phyloP scores from a whole-genome alignment of 352 stramenopile species.

The Pythium plurisporium region DNA sequence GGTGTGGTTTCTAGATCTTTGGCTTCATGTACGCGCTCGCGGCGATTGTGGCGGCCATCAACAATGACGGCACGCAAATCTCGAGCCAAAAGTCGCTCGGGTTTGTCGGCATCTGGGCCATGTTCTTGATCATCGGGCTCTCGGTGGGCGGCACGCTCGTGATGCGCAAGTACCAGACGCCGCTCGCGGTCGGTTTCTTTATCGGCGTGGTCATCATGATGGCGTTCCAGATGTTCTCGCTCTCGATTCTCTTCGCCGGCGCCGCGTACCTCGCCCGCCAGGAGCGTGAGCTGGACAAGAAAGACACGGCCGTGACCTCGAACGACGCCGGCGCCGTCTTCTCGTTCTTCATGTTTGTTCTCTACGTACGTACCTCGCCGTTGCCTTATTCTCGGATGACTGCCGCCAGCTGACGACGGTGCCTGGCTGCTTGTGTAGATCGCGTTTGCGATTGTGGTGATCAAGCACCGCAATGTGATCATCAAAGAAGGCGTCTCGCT shows the following conservation, averaged over 20 bases:
- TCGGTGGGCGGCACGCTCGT: constrained; percentile 84
- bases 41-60: constrained; percentile 78
- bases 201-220: constrained; percentile 90
- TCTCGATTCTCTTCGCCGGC: constrained; percentile 72
- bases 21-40: constrained; percentile 84
- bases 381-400: background rate
- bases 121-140: constrained; percentile 76
- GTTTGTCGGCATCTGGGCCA: constrained; percentile 80
- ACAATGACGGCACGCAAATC: constrained; percentile 59
- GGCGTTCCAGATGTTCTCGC: constrained; percentile 84
- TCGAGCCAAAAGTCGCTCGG: constrained; percentile 75
- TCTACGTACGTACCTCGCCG: constrained; percentile 62
- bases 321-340: constrained; percentile 76
- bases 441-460: constrained; percentile 56
- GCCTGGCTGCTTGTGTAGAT: constrained; percentile 26
- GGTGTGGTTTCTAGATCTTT: constrained; percentile 35
- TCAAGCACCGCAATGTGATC: constrained; percentile 77
- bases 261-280: constrained; percentile 66
- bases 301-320: constrained; percentile 63
- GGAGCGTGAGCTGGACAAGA: constrained; percentile 47
- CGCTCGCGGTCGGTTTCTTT: constrained; percentile 85
- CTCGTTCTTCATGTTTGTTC: constrained; percentile 85
- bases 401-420: background rate
- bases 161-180: constrained; percentile 87
- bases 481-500: constrained; percentile 65